These are phyloP conservation scores for Carallia brachiata DNA, from an alignment of 345 rosid species.

Conservation along the genomic window DNA sequence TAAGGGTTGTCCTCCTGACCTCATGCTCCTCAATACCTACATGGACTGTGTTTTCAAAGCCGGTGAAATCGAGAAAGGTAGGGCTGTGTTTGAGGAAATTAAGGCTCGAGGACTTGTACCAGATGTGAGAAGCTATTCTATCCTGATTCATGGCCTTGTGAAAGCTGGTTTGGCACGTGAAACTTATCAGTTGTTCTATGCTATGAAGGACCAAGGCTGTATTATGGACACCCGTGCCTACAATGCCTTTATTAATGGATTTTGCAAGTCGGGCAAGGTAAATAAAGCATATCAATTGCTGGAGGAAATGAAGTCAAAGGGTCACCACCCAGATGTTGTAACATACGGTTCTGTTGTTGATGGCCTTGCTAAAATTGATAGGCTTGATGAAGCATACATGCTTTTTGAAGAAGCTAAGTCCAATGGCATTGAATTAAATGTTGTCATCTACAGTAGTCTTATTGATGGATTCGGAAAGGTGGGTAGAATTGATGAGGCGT, in stretches of 20 bases:
- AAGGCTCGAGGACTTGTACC: conserved; percentile 65
- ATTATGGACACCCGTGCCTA: conserved; percentile 79
- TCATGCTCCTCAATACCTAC: conserved; percentile 75
- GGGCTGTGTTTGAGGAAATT: conserved; percentile 78
- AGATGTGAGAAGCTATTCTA: conserved; percentile 76
- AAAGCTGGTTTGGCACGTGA: conserved; percentile 86
- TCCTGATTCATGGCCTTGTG: conserved; percentile 71
- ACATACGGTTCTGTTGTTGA: conserved; percentile 89
- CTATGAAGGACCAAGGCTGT: conserved; percentile 93
- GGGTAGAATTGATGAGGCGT: conserved; percentile 94
- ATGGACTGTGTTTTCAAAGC: conserved; percentile 95
- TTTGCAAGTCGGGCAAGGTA: conserved; percentile 92
- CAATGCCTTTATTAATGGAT: conserved; percentile 82
- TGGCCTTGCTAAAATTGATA: conserved; percentile 85
- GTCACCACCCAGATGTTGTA: conserved; percentile 76
- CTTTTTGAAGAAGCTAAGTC: conserved; percentile 97
- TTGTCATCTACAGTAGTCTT: conserved; percentile 78
- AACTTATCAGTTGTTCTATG: conserved; percentile 68
- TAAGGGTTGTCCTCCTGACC: conserved; percentile 66
- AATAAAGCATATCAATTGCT: conserved; percentile 86
- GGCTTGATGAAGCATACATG: conserved; percentile 98
- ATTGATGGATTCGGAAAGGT: conserved; percentile 97
- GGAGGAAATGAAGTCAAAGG: conserved; percentile 91
- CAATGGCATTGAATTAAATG: conserved; percentile 63
- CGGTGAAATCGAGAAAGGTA: conserved; percentile 80